Percentiles rank a stretch among this genome's conserved stretches.
These are phyloP conservation scores for Morella rubra DNA, from an alignment of 306 rosid species.

Conservation along the genomic window DNA sequence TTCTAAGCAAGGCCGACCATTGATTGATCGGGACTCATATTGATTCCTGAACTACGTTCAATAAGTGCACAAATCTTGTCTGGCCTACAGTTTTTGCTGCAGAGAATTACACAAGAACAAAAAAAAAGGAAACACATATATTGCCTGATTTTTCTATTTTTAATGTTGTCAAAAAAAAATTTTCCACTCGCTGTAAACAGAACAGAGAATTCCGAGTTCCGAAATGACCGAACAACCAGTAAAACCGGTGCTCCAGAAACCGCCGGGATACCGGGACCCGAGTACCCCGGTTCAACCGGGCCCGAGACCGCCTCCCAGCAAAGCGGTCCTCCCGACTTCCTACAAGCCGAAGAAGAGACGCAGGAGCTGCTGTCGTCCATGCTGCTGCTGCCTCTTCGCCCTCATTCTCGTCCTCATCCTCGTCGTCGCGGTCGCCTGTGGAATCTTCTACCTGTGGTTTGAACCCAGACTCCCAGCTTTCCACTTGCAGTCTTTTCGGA, in stretches of 20 bases:
- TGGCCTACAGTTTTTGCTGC: no score
- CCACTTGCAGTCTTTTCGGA: slow-evolving; percentile 53
- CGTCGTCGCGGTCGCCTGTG: slow-evolving; percentile 32
- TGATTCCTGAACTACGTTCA: not conserved
- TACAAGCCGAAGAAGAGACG: slow-evolving; percentile 32
- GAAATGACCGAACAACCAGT: slow-evolving; percentile 40
- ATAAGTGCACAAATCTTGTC: no score
- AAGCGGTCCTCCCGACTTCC: slow-evolving; percentile 40
- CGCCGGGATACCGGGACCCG: slow-evolving; percentile 65
- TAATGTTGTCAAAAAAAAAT: not conserved
- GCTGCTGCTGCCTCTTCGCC: slow-evolving; percentile 51
- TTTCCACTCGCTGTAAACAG: not conserved
- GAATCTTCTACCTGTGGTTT: slow-evolving; percentile 51
- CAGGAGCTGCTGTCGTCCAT: slow-evolving; percentile 39
- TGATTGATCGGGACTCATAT: not conserved
- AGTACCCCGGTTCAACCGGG: not conserved
- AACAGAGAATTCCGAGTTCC: not conserved
- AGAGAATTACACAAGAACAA: no score
- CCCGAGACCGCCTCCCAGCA: slow-evolving; percentile 34
- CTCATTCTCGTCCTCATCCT: slow-evolving; percentile 41
- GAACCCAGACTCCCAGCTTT: slow-evolving; percentile 58
- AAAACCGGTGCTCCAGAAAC: slow-evolving; percentile 59
- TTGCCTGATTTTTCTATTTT: not conserved
- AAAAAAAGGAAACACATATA: not conserved
- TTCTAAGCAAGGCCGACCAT: no score